Evolutionary conservation across 441 rosid genomes (phyloP).

Genomic region (Capsella rubella): DNA sequence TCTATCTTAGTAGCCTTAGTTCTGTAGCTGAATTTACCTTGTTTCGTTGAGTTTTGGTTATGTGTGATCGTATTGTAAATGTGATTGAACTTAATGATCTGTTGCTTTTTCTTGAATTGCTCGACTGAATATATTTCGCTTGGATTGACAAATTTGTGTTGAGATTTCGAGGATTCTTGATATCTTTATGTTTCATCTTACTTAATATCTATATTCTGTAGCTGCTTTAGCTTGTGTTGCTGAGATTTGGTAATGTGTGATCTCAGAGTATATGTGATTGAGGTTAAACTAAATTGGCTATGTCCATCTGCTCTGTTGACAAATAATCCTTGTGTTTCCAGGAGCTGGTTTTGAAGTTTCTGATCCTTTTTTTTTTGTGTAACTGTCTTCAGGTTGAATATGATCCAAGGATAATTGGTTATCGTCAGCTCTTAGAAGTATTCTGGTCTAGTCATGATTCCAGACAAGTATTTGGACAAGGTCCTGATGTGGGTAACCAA

Average conservation of each 20-base stretch:
- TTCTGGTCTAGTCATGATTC: conserved; percentile 94
- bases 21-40: conserved; percentile 11
- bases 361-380: not conserved
- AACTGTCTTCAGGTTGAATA: conserved; percentile 72
- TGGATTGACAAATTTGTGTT: not conserved
- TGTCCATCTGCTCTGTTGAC: not conserved
- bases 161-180: not conserved
- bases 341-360: conserved; percentile 1
- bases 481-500: conserved; percentile 92
- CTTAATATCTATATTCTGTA: not conserved
- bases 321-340: not conserved
- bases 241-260: not conserved
- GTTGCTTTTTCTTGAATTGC: not conserved
- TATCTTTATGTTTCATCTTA: not conserved
- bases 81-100: not conserved
- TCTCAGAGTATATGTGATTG: not conserved
- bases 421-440: conserved; percentile 77
- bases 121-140: not conserved
- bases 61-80: not conserved
- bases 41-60: not conserved
- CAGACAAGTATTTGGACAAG: conserved; percentile 90
- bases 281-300: not conserved
- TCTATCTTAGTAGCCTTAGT: not conserved
- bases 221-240: conserved; percentile 1
- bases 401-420: conserved; percentile 66